Percentiles rank a stretch among this genome's conserved stretches.
Conservation (phyloP, 1,284 basidiomycete genomes). For the Ustilago shanxiensis region DNA sequence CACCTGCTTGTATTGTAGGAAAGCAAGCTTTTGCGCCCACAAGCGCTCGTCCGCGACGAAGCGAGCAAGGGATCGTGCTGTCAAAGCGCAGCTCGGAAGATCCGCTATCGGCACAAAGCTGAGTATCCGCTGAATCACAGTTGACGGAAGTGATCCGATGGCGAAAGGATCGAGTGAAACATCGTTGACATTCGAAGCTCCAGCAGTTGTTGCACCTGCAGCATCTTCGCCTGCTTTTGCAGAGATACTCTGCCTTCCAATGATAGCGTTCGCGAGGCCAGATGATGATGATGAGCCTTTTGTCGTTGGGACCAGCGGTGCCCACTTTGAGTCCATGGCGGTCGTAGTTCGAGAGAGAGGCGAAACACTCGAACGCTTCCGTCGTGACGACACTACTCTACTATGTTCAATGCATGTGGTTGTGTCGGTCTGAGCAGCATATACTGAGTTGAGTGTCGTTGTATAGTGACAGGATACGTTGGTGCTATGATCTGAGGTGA, state of each 20-base stretch:
- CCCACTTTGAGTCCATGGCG: conserved; percentile 50
- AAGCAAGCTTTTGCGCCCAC: conserved; percentile 50
- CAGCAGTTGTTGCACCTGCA: background rate
- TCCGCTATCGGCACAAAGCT: conserved; percentile 43
- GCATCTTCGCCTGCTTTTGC: conserved; percentile 2
- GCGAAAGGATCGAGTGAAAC: conserved; percentile 47
- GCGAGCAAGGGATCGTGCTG: conserved; percentile 47
- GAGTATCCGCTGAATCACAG: conserved; percentile 49
- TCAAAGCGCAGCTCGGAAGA: conserved; percentile 42
- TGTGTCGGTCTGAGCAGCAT: background rate
- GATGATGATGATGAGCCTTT: conserved; percentile 12
- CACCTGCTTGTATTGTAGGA: conserved; percentile 48
- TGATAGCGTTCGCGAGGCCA: background rate
- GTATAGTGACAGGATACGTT: background rate
- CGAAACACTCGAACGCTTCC: background rate
- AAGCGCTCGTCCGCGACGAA: conserved; percentile 56
- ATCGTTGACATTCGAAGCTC: conserved; percentile 25
- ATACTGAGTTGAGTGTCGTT: background rate
- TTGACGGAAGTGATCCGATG: conserved; percentile 43
- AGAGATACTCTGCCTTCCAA: conserved; percentile 14
- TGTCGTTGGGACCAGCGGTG: conserved; percentile 46
- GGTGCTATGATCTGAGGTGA: background rate
- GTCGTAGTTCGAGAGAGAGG: background rate
- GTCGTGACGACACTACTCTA: background rate
- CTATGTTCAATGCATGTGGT: conserved; percentile 4